phyloP scores from a whole-genome alignment of 1,284 basidiomycete species.

The Coniophora puteana region DNA sequence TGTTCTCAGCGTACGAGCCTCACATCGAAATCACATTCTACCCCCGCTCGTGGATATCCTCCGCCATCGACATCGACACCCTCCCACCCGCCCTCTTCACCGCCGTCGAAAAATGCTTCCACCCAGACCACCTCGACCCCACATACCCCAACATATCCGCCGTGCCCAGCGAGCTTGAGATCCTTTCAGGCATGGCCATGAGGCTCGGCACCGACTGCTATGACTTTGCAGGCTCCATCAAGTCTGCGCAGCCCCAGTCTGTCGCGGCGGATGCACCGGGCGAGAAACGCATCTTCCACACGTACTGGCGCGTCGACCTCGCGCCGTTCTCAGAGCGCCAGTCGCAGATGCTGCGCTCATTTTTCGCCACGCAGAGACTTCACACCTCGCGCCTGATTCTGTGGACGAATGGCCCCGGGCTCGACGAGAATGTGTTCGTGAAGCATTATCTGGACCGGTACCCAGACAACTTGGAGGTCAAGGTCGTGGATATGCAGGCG shows the following conservation, averaged over 20 bases:
- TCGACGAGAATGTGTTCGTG: constrained; percentile 58
- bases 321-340: constrained; percentile 75
- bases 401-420: constrained; percentile 88
- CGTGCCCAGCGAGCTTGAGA: constrained; percentile 60
- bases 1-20: constrained; percentile 68
- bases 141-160: constrained; percentile 68
- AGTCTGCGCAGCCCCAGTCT: constrained; percentile 17
- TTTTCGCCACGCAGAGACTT: constrained; percentile 85
- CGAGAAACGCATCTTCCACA: constrained; percentile 68
- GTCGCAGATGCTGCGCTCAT: constrained; percentile 84
- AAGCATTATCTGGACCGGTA: constrained; percentile 57
- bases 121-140: constrained; percentile 51
- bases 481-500: constrained; percentile 59
- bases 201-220: constrained; percentile 84
- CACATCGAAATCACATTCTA: constrained; percentile 82
- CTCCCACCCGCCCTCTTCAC: no score
- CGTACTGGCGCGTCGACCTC: constrained; percentile 89
- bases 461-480: constrained; percentile 67
- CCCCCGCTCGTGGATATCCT: constrained; percentile 66
- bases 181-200: constrained; percentile 76
- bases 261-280: constrained; percentile 23
- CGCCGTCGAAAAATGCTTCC: constrained; percentile 75
- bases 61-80: constrained; percentile 72
- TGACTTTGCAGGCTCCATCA: constrained; percentile 78
- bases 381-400: constrained; percentile 63